A percentile compares a stretch with the other conserved stretches of the same genome.
phyloP scores from a whole-genome alignment of 2,329 filamentous ascomycete genomes.

The Monosporascus sp. region DNA sequence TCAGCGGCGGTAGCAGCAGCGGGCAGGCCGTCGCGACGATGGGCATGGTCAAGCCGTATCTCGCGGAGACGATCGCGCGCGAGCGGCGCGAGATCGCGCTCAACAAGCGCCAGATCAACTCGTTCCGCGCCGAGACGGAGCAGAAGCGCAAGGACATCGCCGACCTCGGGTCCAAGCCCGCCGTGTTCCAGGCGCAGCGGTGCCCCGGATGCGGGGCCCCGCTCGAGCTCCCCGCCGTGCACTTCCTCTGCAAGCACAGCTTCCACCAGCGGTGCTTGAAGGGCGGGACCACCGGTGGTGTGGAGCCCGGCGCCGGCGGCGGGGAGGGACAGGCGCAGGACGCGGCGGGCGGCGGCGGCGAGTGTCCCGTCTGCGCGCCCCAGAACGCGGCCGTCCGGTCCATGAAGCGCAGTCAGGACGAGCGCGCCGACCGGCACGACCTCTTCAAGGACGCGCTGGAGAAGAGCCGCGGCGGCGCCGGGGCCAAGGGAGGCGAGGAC shows the following conservation, averaged over 20 bases:
- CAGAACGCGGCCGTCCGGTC: conserved; percentile 86
- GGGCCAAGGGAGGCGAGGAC: conserved; percentile 53
- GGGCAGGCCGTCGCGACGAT: conserved; percentile 72
- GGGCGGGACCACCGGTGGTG: conserved; percentile 1
- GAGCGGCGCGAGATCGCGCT: conserved; percentile 78
- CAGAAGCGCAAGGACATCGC: conserved; percentile 73
- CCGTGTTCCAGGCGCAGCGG: conserved; percentile 84
- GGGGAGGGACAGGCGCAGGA: conserved; percentile 13
- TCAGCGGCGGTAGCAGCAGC: conserved; percentile 36
- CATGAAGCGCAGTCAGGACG: conserved; percentile 79
- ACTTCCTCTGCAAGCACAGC: conserved; percentile 95
- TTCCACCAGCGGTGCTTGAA: conserved; percentile 92
- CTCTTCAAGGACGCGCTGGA: conserved; percentile 78
- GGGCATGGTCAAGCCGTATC: conserved; percentile 93
- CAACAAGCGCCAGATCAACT: conserved; percentile 76
- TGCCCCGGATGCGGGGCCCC: conserved; percentile 76
- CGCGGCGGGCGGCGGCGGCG: conserved; percentile 52
- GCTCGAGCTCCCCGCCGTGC: conserved; percentile 83
- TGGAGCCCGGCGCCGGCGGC: conserved; percentile 30
- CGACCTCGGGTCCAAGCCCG: conserved; percentile 72
- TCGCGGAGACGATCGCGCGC: conserved; percentile 80
- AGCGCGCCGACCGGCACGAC: conserved; percentile 82
- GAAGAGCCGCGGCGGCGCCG: conserved; percentile 14
- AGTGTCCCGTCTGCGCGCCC: conserved; percentile 80
- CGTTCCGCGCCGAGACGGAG: conserved; percentile 79